phyloP scores from a whole-genome alignment of 257 asterid species.

The Schizonepeta tenuifolia region DNA sequence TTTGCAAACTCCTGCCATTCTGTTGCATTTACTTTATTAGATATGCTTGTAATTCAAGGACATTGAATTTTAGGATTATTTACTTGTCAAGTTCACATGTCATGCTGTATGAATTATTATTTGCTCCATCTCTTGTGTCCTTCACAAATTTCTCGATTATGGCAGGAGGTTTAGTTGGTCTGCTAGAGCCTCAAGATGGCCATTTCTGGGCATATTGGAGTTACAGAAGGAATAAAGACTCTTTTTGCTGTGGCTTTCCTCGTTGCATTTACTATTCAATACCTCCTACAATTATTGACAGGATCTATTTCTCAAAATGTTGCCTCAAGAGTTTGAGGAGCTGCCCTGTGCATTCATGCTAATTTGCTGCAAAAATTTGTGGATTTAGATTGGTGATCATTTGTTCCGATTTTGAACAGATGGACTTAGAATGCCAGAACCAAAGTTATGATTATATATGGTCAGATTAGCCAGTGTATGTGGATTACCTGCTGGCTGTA shows the following conservation, averaged over 20 bases:
- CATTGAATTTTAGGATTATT: no score
- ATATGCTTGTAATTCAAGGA: no score
- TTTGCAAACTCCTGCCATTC: not conserved
- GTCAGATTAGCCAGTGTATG: not conserved
- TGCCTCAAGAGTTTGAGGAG: not conserved
- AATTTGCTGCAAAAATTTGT: not conserved
- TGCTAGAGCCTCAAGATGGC: not conserved
- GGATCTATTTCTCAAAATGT: no score
- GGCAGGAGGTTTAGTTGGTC: not conserved
- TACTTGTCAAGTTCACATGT: not conserved
- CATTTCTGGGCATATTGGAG: not conserved
- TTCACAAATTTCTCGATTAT: not conserved
- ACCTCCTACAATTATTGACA: no score
- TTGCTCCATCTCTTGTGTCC: not conserved
- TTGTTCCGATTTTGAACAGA: not conserved
- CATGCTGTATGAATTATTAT: not conserved
- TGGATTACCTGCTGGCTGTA: no score
- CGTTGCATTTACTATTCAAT: not conserved
- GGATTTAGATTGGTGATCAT: not conserved
- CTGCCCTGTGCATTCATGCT: not conserved
- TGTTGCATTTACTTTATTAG: no score
- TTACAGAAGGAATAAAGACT: not conserved
- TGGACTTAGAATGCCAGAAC: not conserved
- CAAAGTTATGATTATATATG: not conserved
- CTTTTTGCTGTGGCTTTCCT: not conserved